Base-by-base conservation (phyloP, 345 rosid species). In the Combretum micranthum region DNA sequence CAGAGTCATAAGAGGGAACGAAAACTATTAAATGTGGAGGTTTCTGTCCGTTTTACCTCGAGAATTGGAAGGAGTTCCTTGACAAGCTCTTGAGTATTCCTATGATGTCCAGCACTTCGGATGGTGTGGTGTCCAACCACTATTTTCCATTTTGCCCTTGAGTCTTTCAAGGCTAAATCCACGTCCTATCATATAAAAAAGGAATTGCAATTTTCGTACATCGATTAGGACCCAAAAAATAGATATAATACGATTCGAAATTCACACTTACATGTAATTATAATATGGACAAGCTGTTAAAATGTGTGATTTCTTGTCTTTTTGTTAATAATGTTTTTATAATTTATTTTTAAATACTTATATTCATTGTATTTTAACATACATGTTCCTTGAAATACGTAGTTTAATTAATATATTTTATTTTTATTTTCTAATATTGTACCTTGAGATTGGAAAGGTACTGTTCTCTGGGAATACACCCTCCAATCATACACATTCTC, bases 401-500 rank as follows among this genome's bases (percentile, higher is more conserved):
- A 25, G 2, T 25, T 9, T 0, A 15, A 43, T 13, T 5, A 15
- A 42, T 43, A 12, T 11, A 17, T 4, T n/a, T 14, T 16, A n/a
- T 60, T 22, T 20, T 1, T 11, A 0, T 9, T 13, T 32, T 15
- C 12, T 2, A 37, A 14, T 14, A 2, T 16, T 44, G 49, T 57
- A 73, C 84, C 69, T 64, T 43, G n/a, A 70, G 62, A 11, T 52
- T 54, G 0, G 66, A n/a, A 42, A 76, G 50, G 62, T 79, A 76
- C 0, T 54, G 9, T 13, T 66, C 10, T 52, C 74, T 18, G 15
- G 83, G 78, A 17, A 14, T 2, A 79, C 50, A 42, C 20, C 69
- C 50, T 70, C 84, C 84, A 79, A 59, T 79, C 79, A 57, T 73
- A 79, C 4, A 4, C 19, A 32, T 62, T 55, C 9, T 68, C 68